phyloP scores from a whole-genome alignment of 768 basidiomycete species.

The Trichaptum fuscoviolaceum region DNA sequence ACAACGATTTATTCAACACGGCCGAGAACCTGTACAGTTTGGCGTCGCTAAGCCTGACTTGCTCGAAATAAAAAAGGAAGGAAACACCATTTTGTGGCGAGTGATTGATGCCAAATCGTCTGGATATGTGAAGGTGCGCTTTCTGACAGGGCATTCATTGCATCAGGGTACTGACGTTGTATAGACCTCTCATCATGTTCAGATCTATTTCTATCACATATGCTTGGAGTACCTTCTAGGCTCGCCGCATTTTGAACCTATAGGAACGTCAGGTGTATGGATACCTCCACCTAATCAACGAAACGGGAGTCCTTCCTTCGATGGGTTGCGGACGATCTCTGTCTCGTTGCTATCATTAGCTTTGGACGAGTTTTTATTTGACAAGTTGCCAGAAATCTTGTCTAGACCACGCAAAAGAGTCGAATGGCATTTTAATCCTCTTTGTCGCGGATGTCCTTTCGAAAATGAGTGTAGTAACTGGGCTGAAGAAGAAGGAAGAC shows the following conservation, averaged over 20 bases:
- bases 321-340: constrained; percentile 36
- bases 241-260: constrained; percentile 25
- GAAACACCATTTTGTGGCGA: constrained; percentile 32
- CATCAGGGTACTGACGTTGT: not conserved
- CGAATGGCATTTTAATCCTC: constrained; percentile 46
- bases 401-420: constrained; percentile 28
- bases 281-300: constrained; percentile 37
- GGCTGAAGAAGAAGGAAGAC: constrained; percentile 29
- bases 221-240: constrained; percentile 37
- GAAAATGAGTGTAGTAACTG: constrained; percentile 30
- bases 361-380: constrained; percentile 39
- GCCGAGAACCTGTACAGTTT: constrained; percentile 33
- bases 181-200: constrained; percentile 46
- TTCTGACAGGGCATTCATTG: not conserved
- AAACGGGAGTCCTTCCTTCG: constrained; percentile 28
- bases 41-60: constrained; percentile 46
- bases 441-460: constrained; percentile 40
- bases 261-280: constrained; percentile 41
- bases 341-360: constrained; percentile 35
- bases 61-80: constrained; percentile 36
- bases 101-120: constrained; percentile 49
- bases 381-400: constrained; percentile 36
- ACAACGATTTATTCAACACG: constrained; percentile 28
- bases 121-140: constrained; percentile 39
- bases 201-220: constrained; percentile 47